Evolutionary conservation across 768 basidiomycete species (phyloP).

Genomic region (Boletus edulis): DNA sequence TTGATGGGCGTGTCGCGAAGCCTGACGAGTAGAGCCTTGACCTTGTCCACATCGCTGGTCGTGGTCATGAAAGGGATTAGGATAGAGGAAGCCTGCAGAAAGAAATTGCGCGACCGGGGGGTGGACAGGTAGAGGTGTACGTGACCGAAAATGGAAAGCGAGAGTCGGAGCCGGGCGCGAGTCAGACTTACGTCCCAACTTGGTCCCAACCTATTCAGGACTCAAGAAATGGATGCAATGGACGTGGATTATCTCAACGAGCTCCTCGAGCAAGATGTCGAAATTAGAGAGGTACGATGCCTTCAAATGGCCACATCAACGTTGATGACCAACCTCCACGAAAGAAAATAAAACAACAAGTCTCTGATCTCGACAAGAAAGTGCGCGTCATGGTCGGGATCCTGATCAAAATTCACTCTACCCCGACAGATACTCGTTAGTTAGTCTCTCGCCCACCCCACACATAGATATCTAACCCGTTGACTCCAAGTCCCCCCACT

Average conservation of each 20-base stretch:
- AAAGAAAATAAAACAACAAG: constrained; percentile 81
- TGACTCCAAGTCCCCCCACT: constrained; percentile 53
- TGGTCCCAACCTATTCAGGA: no score
- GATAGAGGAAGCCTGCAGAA: neutral
- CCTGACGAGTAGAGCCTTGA: constrained; percentile 48
- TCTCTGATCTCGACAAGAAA: constrained; percentile 72
- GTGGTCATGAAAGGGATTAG: constrained; percentile 23
- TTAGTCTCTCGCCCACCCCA: constrained; percentile 9
- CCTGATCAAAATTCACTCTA: constrained; percentile 79
- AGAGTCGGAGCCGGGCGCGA: constrained; percentile 1
- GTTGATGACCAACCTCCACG: constrained; percentile 1
- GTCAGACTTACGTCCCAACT: constrained; percentile 3
- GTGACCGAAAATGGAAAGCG: constrained; percentile 14
- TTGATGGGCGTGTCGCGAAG: constrained; percentile 61
- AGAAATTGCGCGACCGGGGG: neutral
- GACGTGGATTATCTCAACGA: constrained; percentile 57
- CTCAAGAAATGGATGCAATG: constrained; percentile 47
- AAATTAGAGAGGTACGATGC: constrained; percentile 57
- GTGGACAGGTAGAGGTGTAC: neutral
- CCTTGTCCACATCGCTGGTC: constrained; percentile 30
- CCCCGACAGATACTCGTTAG: constrained; percentile 57
- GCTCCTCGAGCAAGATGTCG: constrained; percentile 61
- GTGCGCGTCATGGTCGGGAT: constrained; percentile 69
- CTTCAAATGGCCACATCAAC: neutral
- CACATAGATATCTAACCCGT: constrained; percentile 8